A percentile compares a stretch with the other conserved stretches of the same genome.
Conservation (phyloP, 257 asterid genomes). For the Petunia secreta region DNA sequence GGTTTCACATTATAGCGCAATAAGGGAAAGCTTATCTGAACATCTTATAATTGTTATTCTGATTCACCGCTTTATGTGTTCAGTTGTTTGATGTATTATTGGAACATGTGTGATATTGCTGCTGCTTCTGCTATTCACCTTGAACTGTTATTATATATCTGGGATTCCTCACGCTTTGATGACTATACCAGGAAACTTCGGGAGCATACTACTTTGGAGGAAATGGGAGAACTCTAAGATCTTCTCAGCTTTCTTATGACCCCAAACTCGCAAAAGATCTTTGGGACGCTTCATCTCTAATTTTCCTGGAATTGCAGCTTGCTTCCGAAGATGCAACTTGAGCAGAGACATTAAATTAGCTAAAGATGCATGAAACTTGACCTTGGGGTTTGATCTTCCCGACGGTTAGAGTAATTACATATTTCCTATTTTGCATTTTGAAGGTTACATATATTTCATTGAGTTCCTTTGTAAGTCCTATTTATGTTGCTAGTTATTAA, state of each 20-base stretch:
- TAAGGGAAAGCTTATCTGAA: not conserved
- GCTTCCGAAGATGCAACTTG: conserved; percentile 28
- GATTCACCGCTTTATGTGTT: not conserved
- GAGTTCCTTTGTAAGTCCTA: not conserved
- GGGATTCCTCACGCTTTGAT: not conserved
- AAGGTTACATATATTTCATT: not conserved
- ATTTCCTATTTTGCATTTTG: not conserved
- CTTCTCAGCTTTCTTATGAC: conserved; percentile 67
- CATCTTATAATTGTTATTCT: conserved; percentile 22
- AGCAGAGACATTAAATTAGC: conserved; percentile 1
- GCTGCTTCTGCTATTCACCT: not conserved
- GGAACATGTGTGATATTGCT: not conserved
- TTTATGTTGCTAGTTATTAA: not conserved
- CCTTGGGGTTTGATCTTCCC: not conserved
- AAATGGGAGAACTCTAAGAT: conserved; percentile 56
- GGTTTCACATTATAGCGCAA: not conserved
- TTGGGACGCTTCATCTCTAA: conserved; percentile 66
- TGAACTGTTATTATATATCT: not conserved
- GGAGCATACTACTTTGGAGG: conserved; percentile 92
- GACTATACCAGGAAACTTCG: conserved; percentile 61
- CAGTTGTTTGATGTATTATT: not conserved
- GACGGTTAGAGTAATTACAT: not conserved
- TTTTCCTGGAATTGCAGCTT: conserved; percentile 56
- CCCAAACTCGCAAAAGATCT: conserved; percentile 61
- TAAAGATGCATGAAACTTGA: not conserved